Evolutionary conservation across 768 basidiomycete species (phyloP), one percentile per base, ranked within the genome.

Genomic region (Suillus subaureus): DNA sequence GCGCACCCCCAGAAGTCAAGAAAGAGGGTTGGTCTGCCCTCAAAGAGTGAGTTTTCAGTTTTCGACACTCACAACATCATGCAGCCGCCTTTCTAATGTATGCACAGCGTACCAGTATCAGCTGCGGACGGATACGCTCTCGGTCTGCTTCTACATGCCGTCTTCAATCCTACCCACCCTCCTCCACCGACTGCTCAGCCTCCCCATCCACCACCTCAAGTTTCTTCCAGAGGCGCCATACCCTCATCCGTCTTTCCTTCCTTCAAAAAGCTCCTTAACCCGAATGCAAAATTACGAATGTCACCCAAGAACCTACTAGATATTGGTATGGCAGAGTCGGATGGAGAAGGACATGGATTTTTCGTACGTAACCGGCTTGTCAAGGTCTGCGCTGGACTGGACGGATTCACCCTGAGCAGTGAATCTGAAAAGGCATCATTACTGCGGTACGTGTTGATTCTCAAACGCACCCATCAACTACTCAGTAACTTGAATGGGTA

Each of bases 181-280:
- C 82, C 85, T 6, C 91, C 91, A 8, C 81, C 88, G 2, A 91
- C 88, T 3, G 80, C 81, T 33, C 85, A 87, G 54, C 90, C 87
- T 1, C 95, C 89, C 8, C 93, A 90, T 75, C 87, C 85, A n/a
- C 89, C 91, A 0, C 94, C 92, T 13, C 79, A 85, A n/a, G 81
- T 88, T n/a, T 86, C 90, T 0, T 87, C 90, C 2, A 86, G 91
- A 6, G 96, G 94, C 2, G 72, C 84, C 6, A 91, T 99, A 43
- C 97, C 97, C 0, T 71, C 76, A 3, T 70, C 86, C 0, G 74
- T 98, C 2, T 97, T 97, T 75, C 84, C 89, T 0, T 82, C 85
- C 1, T 96, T 91, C 83, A 96, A 95, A 77, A 90, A 88, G 61
- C 87, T 99, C 43, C 83, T 99, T 18, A 95, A 95, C 71, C 97